Conservation (phyloP, 257 asterid species). For the Petunia secreta region DNA sequence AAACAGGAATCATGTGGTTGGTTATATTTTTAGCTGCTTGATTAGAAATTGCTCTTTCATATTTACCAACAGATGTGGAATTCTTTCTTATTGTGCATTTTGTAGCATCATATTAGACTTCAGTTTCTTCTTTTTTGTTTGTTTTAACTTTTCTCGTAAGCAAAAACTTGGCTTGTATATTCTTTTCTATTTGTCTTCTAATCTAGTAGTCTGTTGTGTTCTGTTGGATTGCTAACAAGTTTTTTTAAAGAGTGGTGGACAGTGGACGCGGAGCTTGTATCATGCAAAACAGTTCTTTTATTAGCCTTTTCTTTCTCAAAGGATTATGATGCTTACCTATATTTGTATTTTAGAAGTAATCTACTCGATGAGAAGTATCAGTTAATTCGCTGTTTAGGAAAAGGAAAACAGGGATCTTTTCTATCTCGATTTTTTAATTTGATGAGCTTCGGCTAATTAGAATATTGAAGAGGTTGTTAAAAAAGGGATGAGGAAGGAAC, state of each 20-base stretch:
- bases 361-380: neutral
- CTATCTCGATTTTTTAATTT: neutral
- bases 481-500: neutral
- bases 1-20: neutral
- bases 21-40: neutral
- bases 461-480: neutral
- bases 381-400: neutral
- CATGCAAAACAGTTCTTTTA: neutral
- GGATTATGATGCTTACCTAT: neutral
- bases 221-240: neutral
- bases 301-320: neutral
- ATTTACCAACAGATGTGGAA: neutral
- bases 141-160: neutral
- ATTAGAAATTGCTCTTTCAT: neutral
- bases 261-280: neutral
- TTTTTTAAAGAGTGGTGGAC: neutral
- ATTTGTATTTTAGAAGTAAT: neutral
- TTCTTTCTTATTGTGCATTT: neutral
- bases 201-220: neutral
- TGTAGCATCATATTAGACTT: neutral
- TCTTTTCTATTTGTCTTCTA: neutral
- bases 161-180: neutral
- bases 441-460: neutral
- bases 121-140: neutral
- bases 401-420: neutral